These are phyloP conservation scores for Cucurbita moschata DNA, from an alignment of 306 rosid genomes.

Conservation along the genomic window DNA sequence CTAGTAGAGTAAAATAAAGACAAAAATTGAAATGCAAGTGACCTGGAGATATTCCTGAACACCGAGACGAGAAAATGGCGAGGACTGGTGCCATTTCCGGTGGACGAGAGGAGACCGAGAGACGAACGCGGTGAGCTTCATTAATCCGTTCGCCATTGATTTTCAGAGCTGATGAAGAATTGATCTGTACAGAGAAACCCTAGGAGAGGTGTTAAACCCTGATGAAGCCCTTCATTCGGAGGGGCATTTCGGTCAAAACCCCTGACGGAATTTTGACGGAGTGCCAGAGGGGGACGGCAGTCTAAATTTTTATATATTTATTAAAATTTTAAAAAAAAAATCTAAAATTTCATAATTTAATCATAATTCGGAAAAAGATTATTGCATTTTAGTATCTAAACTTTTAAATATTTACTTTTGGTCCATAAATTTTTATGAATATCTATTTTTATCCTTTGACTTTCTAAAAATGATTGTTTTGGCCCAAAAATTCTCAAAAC, in stretches of 20 bases:
- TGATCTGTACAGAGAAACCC: conserved; percentile 1
- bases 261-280: not conserved
- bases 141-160: conserved; percentile 21
- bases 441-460: too few species aligned
- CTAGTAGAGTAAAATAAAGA: not conserved
- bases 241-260: not conserved
- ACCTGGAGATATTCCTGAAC: conserved; percentile 1
- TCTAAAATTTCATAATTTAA: too few species aligned
- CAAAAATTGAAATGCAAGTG: not conserved
- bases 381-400: too few species aligned
- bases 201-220: not conserved
- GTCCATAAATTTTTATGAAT: not conserved
- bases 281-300: not conserved
- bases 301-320: not conserved
- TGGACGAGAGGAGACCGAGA: conserved; percentile 46
- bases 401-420: too few species aligned
- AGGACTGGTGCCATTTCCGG: not conserved
- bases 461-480: too few species aligned
- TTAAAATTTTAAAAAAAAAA: too few species aligned
- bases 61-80: not conserved
- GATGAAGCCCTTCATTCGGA: not conserved
- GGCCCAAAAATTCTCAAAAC: too few species aligned
- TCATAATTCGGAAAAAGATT: too few species aligned
- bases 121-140: conserved; percentile 42
- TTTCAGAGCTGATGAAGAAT: not conserved